Evolutionary conservation across 805 yeast species (phyloP), one percentile per base, ranked within the genome.

Genomic region (Zygosaccharomyces siamensis): DNA sequence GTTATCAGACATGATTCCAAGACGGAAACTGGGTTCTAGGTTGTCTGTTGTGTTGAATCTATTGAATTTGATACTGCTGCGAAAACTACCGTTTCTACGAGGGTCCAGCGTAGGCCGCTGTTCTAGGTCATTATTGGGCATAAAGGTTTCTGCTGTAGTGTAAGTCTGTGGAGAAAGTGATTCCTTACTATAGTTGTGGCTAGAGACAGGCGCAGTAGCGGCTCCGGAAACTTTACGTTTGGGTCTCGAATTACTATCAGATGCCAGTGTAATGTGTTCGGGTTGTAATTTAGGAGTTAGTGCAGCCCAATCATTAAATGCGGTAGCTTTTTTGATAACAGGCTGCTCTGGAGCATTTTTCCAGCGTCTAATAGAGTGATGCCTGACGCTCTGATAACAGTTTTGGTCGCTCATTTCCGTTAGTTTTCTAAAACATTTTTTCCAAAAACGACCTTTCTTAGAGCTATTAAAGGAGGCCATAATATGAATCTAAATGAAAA

Each of bases 361-460:
- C 52, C 53, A 50, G 16, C 54, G 45, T 10, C 54, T 39, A 5
- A 48, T 35, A 8, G 54, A 35, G 26, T 46, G 52, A 21, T 45
- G 46, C 27, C 46, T 43, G 16, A 30, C 47, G 11, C 11, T 24
- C 11, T 8, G 24, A 21, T 36, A 36, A 14, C 26, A n/a, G 35
- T 35, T 10, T 20, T 35, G 31, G 43, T 49, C 30, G 43, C 33
- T 7, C 42, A 14, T n/a, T 20, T 33, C 46, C 8, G 26, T 11
- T 7, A 43, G 18, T 28, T 43, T 43, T 14, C 28, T 30, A 26
- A 24, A 41, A 24, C 44, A 41, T 30, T 26, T 41, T 30, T 37
- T 14, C 44, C 44, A 41, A 30, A 41, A 41, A 30, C 30, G 44
- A 2, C 30, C 44, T 11, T 30, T 18, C 11, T 30, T 41, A 4